A percentile compares a stretch with the other conserved stretches of the same genome.
Evolutionary conservation across 345 rosid genomes (phyloP).

Genomic region (Ricinus communis): DNA sequence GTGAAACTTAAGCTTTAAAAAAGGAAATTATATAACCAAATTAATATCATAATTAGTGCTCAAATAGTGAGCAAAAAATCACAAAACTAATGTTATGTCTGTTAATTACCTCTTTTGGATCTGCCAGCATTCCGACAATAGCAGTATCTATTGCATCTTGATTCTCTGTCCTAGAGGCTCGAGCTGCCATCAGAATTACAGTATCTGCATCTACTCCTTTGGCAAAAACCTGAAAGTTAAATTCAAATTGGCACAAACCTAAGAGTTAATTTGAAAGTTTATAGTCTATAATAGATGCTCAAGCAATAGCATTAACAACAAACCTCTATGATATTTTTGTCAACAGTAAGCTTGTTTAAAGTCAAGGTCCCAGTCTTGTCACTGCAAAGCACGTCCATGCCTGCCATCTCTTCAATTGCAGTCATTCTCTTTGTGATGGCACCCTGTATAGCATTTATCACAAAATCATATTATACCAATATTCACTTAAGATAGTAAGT

Average conservation of each 20-base stretch:
- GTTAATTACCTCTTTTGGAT: constrained; percentile 82
- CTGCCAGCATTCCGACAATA: constrained; percentile 94
- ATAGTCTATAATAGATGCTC: background rate
- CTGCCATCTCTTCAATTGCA: constrained; percentile 99
- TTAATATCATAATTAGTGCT: background rate
- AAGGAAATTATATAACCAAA: background rate
- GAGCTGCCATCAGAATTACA: constrained; percentile 94
- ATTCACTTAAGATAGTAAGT: constrained; percentile 3
- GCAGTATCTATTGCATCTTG: constrained; percentile 99
- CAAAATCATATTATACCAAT: constrained; percentile 11
- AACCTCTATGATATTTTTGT: constrained; percentile 97
- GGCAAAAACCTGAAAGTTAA: constrained; percentile 63
- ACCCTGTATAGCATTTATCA: constrained; percentile 53
- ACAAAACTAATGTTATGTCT: background rate
- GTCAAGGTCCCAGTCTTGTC: constrained; percentile 99
- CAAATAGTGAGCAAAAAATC: background rate
- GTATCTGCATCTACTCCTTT: constrained; percentile 89
- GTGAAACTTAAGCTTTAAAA: background rate
- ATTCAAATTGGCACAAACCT: constrained; percentile 66
- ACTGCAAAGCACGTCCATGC: constrained; percentile 99
- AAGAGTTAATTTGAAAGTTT: constrained; percentile 21
- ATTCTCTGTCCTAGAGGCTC: constrained; percentile 87
- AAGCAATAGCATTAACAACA: constrained; percentile 15
- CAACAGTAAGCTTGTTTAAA: constrained; percentile 89
- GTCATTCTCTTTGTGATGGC: constrained; percentile 99